Evolutionary conservation across 768 basidiomycete species (phyloP).

Genomic region (Leucocoprinus birnbaumii): DNA sequence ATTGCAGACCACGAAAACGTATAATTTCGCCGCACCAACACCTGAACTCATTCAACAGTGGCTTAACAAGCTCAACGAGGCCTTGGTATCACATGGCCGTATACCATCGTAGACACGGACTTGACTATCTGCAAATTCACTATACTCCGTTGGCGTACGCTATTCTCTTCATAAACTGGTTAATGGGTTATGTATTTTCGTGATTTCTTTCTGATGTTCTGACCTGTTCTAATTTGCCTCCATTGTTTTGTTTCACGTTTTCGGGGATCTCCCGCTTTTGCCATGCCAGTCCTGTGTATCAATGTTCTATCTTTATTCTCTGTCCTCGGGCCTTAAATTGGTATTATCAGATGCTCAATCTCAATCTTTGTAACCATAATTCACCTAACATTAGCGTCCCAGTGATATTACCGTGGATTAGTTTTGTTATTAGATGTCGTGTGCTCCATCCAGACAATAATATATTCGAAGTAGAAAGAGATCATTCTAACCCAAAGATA

Average conservation of each 20-base stretch:
- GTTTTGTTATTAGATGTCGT: not conserved
- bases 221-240: too few species aligned
- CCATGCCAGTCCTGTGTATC: not conserved
- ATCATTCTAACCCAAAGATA: not conserved
- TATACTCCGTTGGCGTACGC: not conserved
- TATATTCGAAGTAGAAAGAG: conserved; percentile 1
- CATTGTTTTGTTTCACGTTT: not conserved
- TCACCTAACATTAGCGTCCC: not conserved
- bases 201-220: not conserved
- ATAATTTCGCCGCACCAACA: conserved; percentile 39
- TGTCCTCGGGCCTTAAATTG: conserved; percentile 2
- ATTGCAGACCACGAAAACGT: conserved; percentile 42
- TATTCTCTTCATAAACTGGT: not conserved
- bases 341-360: not conserved
- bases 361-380: conserved; percentile 1
- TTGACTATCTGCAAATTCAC: conserved; percentile 10
- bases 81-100: conserved; percentile 17
- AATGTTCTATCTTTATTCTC: conserved; percentile 5
- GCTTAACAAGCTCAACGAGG: conserved; percentile 37
- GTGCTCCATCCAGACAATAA: not conserved
- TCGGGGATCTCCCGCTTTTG: not conserved
- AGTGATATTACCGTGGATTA: not conserved
- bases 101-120: conserved; percentile 19
- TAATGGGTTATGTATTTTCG: conserved; percentile 1
- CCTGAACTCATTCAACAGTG: conserved; percentile 29